Evolutionary conservation across 768 basidiomycete species (phyloP).

Genomic region (Xerocomellus amylosporus): DNA sequence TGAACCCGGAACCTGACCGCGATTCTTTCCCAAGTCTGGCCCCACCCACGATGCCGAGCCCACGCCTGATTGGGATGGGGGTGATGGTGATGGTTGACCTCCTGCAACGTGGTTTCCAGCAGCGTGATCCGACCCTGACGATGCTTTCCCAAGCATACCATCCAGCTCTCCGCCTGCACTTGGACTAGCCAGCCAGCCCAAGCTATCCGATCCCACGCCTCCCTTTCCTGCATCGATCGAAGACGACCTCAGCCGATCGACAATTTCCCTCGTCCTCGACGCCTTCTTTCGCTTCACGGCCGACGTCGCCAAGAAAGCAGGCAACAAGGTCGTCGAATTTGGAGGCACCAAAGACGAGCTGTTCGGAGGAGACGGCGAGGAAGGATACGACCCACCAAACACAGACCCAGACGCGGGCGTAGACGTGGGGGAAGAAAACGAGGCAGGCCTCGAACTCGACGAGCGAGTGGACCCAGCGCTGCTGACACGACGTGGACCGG

Average conservation of each 20-base stretch:
- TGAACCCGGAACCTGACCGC: not conserved
- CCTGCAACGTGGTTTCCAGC: not conserved
- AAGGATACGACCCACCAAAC: conserved; percentile 7
- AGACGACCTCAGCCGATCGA: conserved; percentile 26
- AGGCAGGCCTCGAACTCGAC: conserved; percentile 4
- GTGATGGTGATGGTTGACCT: not conserved
- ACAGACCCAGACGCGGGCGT: conserved; percentile 7
- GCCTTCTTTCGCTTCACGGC: conserved; percentile 23
- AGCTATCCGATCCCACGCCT: not conserved
- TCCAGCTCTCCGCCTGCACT: conserved; percentile 5
- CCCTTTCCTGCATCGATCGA: conserved; percentile 24
- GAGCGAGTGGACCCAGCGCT: conserved; percentile 10
- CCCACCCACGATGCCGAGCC: not conserved
- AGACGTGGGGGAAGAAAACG: conserved; percentile 11
- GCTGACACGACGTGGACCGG: conserved; percentile 1
- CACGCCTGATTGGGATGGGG: not conserved
- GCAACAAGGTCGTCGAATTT: conserved; percentile 18
- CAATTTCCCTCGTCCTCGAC: conserved; percentile 31
- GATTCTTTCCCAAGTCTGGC: conserved; percentile 3
- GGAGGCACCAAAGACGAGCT: not conserved
- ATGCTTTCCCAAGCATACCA: not conserved
- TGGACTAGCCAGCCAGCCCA: conserved; percentile 18
- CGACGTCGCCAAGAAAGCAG: conserved; percentile 24
- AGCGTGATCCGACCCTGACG: conserved; percentile 4
- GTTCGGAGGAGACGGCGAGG: conserved; percentile 6